phyloP scores from a whole-genome alignment of 169 alveolate species.

The Plasmodium knowlesi region DNA sequence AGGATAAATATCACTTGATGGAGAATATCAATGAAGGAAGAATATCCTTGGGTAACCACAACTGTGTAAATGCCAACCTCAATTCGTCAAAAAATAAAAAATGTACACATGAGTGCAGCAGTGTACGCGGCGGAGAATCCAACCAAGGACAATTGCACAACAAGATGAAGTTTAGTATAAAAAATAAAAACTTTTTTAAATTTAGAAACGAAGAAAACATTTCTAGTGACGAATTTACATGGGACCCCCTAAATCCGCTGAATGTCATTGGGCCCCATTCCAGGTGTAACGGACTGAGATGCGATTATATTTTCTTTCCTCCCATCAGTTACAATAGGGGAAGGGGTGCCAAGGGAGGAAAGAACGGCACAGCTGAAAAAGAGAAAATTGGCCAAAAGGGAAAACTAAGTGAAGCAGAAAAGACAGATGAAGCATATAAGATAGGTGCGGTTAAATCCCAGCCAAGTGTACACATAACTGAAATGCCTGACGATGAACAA shows the following conservation, averaged over 20 bases:
- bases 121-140: not conserved
- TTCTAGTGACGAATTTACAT: conserved; percentile 83
- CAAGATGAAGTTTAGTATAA: not conserved
- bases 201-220: not conserved
- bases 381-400: not conserved
- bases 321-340: conserved; percentile 78
- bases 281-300: conserved; percentile 89
- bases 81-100: not conserved
- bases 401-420: not conserved
- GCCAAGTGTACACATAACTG: not conserved
- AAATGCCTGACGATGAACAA: not conserved
- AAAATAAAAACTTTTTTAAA: not conserved
- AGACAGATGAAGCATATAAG: not conserved
- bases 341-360: not conserved
- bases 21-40: not conserved
- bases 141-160: not conserved
- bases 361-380: not conserved
- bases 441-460: not conserved
- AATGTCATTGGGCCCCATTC: conserved; percentile 91
- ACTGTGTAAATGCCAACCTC: not conserved
- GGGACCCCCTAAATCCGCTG: conserved; percentile 93
- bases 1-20: not conserved
- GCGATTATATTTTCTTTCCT: conserved; percentile 92
- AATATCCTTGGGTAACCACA: not conserved
- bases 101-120: not conserved